Base-by-base conservation (phyloP, 306 rosid genomes). In the Glycyrrhiza uralensis region DNA sequence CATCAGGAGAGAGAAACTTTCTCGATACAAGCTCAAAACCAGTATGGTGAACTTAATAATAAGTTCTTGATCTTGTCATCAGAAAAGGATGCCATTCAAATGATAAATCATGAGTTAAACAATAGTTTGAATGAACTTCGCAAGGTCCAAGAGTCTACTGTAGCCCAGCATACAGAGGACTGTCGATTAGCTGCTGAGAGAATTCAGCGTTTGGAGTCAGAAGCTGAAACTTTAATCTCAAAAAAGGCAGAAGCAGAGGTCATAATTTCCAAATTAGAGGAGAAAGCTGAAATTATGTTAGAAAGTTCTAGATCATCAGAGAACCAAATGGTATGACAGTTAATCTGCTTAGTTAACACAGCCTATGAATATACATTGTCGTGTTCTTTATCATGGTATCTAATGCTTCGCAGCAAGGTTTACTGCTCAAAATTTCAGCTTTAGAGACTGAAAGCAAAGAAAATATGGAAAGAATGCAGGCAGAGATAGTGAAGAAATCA, bases 231-330 rank as follows among this genome's bases (percentile, higher is more conserved):
- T 77, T 80, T 86, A 72, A 80, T 82, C 72, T 78, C 88, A 58
- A 81, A 86, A 78, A 94, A 87, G 86, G 78, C 50, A 50, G 91
- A 83, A 75, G 74, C 95, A 76, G 92, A 91, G 69, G 45, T 61
- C 50, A 76, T 84, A 52, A 84, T 91, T 69, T 87, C 87, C 63
- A 74, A 81, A 79, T 83, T 91, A 82, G 90, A 89, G 86, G 83
- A 79, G 76, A 85, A 80, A 84, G 76, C 80, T 65, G 79, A 49
- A 56, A 13, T 42, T 66, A 72, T 89, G 76, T 82, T 86, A 70
- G 87, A 89, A 79, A 82, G 79, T 62, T 83, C 79, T 76, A 85
- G 82, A 79, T 82, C 86, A 63, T 89, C 87, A 29, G 97, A 94
- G 76, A 79, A 71, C 51, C 83, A 86, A 85, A 80, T 76, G 90